Evolutionary conservation across 192 early-diverging fungal species (phyloP).

Genomic region (Obelidium mucronatum): DNA sequence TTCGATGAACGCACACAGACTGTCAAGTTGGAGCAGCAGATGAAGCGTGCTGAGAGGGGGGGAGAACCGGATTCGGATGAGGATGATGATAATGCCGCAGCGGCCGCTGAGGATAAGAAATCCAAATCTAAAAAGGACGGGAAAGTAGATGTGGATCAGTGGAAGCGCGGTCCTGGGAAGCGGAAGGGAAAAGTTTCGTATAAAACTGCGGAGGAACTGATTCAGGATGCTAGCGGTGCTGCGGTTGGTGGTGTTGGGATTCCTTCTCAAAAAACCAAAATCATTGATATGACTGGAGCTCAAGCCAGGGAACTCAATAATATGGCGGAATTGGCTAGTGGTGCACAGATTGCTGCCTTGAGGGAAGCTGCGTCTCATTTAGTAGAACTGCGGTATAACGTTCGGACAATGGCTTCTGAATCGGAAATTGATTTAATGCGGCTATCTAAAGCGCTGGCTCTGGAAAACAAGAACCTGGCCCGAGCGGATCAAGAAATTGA

Average conservation of each 20-base stretch:
- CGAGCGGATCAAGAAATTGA: constrained; percentile 4
- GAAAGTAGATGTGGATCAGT: constrained; percentile 37
- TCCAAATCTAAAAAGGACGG: constrained; percentile 51
- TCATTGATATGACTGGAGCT: constrained; percentile 86
- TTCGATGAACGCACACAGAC: constrained; percentile 81
- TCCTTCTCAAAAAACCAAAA: constrained; percentile 67
- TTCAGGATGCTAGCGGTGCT: constrained; percentile 51
- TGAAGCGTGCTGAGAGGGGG: constrained; percentile 22
- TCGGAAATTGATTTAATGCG: constrained; percentile 73
- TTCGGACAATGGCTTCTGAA: constrained; percentile 76
- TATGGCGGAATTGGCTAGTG: constrained; percentile 46
- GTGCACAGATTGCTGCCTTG: constrained; percentile 32
- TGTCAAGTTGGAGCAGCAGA: constrained; percentile 59
- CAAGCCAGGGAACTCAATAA: constrained; percentile 53
- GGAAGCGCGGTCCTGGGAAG: constrained; percentile 53
- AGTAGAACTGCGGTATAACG: constrained; percentile 80
- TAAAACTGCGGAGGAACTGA: constrained; percentile 79
- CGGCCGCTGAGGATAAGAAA: too few relatives aligned
- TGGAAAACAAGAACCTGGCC: constrained; percentile 49
- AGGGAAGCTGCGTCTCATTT: constrained; percentile 64
- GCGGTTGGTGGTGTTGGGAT: not conserved
- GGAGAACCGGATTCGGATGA: constrained; percentile 36
- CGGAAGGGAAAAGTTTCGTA: constrained; percentile 61
- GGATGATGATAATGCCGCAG: constrained; percentile 43
- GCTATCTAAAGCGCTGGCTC: constrained; percentile 60